These are phyloP conservation scores for Russula sp. DNA, from an alignment of 768 basidiomycete genomes.

Conservation along the genomic window DNA sequence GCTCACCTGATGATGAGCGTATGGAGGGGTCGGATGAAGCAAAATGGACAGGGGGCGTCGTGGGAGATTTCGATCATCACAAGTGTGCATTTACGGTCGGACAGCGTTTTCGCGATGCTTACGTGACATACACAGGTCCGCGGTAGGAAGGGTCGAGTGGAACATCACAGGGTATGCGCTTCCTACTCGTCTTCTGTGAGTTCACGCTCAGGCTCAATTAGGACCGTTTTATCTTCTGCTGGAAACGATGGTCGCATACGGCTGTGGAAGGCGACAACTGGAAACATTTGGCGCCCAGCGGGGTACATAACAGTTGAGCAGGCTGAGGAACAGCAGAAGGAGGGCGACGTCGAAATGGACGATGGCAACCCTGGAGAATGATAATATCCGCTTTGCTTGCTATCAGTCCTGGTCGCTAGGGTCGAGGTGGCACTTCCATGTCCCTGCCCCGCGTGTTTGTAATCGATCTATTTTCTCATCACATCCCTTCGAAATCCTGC, in stretches of 20 bases:
- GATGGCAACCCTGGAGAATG: constrained; percentile 36
- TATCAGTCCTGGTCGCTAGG: background rate
- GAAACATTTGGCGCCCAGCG: constrained; percentile 78
- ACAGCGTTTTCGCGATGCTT: background rate
- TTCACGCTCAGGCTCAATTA: constrained; percentile 28
- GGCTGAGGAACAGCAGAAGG: constrained; percentile 42
- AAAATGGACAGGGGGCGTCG: constrained; percentile 67
- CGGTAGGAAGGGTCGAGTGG: constrained; percentile 88
- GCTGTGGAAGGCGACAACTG: constrained; percentile 79
- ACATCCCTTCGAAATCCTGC: background rate
- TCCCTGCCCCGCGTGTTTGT: background rate
- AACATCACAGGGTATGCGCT: constrained; percentile 71
- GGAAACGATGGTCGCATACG: constrained; percentile 81
- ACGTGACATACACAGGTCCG: constrained; percentile 40
- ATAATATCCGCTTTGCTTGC: background rate
- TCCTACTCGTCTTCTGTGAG: constrained; percentile 3
- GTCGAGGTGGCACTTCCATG: background rate
- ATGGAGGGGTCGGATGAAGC: constrained; percentile 39
- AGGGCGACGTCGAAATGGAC: constrained; percentile 42
- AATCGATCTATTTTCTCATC: background rate
- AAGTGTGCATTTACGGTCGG: constrained; percentile 39
- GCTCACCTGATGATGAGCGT: constrained; percentile 35
- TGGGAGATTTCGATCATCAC: constrained; percentile 86
- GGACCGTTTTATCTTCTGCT: constrained; percentile 76
- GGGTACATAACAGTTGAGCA: constrained; percentile 82